Percentiles rank a stretch among this genome's conserved stretches.
Evolutionary conservation across 2,329 filamentous ascomycete genomes (phyloP).

Genomic region (Calonectria honghensis): DNA sequence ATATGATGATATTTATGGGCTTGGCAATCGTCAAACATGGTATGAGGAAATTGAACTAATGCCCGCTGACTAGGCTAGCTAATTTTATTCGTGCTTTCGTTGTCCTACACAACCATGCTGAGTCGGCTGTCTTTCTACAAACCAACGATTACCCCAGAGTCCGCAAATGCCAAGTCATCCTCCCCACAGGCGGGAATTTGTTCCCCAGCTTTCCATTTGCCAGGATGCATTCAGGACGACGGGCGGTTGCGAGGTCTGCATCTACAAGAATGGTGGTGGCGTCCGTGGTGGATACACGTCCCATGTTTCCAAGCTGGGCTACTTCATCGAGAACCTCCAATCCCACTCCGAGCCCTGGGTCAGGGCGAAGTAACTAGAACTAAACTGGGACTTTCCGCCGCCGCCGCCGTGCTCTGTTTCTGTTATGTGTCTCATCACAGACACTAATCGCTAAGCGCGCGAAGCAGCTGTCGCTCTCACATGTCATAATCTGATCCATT

Average conservation of each 20-base stretch:
- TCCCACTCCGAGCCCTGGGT: background rate
- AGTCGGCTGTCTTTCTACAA: background rate
- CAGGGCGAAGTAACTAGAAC: slow-evolving; percentile 41
- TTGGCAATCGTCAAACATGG: background rate
- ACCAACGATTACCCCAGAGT: background rate
- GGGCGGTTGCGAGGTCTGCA: background rate
- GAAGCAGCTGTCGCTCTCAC: slow-evolving; percentile 28
- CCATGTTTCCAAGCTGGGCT: slow-evolving; percentile 10
- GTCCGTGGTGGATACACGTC: slow-evolving; percentile 1
- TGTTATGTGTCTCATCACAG: background rate
- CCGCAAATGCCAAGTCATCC: background rate
- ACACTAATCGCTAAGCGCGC: slow-evolving; percentile 24
- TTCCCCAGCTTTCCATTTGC: slow-evolving; percentile 34
- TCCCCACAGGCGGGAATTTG: slow-evolving; percentile 10
- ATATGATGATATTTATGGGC: background rate
- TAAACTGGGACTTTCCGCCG: slow-evolving; percentile 49
- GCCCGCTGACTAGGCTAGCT: too few species aligned
- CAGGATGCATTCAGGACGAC: background rate
- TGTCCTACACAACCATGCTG: background rate
- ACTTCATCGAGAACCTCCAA: slow-evolving; percentile 12
- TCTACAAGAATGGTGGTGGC: slow-evolving; percentile 10
- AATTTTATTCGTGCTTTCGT: background rate
- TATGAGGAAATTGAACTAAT: background rate
- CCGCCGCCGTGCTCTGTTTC: slow-evolving; percentile 28
- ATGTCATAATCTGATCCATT: slow-evolving; percentile 26